phyloP scores from a whole-genome alignment of 208 protist genomes.

The Acanthamoeba castellanii region DNA sequence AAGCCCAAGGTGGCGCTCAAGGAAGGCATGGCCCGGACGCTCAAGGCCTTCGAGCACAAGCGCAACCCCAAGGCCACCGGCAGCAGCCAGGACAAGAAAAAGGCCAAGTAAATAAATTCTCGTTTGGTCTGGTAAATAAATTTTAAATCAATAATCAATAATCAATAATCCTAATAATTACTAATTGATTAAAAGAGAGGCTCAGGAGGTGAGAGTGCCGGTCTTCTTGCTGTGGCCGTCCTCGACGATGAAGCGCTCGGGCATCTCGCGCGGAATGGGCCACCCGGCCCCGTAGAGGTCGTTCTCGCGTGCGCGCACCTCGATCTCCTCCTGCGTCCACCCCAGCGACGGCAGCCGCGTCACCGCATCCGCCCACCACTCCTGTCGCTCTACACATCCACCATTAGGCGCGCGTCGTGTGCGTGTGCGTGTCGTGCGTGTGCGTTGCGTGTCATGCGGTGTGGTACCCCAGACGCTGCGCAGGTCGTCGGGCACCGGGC shows the following conservation, averaged over 20 bases:
- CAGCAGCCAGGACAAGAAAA: neutral
- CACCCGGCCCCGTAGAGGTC: neutral
- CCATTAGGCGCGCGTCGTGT: neutral
- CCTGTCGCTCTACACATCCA: neutral
- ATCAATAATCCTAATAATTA: too few species aligned
- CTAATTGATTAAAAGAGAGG: too few species aligned
- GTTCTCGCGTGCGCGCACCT: neutral
- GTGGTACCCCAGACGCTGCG: neutral
- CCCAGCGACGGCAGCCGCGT: neutral
- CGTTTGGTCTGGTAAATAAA: too few species aligned
- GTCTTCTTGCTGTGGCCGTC: constrained; percentile 8
- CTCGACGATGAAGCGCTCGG: neutral
- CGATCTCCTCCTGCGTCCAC: neutral
- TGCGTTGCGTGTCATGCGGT: neutral
- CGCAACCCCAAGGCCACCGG: constrained; percentile 63
- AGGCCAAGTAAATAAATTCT: neutral
- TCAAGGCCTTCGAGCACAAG: constrained; percentile 70
- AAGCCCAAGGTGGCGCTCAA: constrained; percentile 79
- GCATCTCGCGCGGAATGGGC: neutral
- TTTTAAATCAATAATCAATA: too few species aligned
- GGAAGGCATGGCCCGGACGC: constrained; percentile 79
- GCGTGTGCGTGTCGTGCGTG: neutral
- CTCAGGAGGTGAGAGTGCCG: neutral
- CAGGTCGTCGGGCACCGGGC: constrained; percentile 5
- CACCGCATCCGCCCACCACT: constrained; percentile 19